These are phyloP conservation scores for Lactuca saligna DNA, from an alignment of 129 eudicot species.

Conservation along the genomic window DNA sequence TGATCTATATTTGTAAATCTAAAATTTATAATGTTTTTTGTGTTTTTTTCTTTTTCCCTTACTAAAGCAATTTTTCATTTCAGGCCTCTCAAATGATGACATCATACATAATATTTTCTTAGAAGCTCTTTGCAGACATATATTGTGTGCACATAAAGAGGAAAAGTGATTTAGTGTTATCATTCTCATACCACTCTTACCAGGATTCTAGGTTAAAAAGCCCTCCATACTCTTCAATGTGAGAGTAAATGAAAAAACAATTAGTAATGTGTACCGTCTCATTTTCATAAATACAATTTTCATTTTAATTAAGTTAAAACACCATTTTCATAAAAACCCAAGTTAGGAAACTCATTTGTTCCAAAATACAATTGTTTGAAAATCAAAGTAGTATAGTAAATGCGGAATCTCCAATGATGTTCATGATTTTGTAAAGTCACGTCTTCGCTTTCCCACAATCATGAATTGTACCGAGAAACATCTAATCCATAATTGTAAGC, in stretches of 20 bases:
- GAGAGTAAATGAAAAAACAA: background rate
- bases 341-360: no score
- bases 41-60: background rate
- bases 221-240: background rate
- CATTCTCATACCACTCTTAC: constrained; percentile 81
- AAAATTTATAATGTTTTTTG: constrained; percentile 3
- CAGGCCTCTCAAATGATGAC: constrained; percentile 83
- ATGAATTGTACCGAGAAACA: no score
- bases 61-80: constrained; percentile 97
- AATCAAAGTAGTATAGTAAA: no score
- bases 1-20: constrained; percentile 13
- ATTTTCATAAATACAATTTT: no score
- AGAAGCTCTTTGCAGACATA: constrained; percentile 84
- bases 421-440: no score
- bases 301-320: no score
- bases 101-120: constrained; percentile 75
- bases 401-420: no score
- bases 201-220: constrained; percentile 84
- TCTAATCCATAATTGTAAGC: no score
- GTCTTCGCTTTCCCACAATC: no score
- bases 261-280: no score
- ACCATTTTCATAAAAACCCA: no score
- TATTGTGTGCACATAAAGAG: constrained; percentile 68
- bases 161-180: constrained; percentile 77
- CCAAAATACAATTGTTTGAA: no score